Evolutionary conservation across 352 stramenopile species (phyloP).

Genomic region (Phytophthora uliginosa): DNA sequence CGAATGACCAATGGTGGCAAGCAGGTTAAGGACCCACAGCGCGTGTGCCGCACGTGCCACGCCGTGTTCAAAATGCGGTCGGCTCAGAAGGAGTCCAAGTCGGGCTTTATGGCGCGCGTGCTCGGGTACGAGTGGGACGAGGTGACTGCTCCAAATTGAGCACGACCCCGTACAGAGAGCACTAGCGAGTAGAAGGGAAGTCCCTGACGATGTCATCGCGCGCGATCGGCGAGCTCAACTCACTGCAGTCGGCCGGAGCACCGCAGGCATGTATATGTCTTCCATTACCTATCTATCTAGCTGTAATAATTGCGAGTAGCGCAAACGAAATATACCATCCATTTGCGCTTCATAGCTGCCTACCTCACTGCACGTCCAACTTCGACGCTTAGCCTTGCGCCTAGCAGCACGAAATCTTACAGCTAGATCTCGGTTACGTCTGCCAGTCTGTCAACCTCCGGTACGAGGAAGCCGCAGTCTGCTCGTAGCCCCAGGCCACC

Average conservation of each 20-base stretch:
- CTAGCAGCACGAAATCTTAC: no score
- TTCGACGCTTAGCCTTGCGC: no score
- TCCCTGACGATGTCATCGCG: slow-evolving; percentile 24
- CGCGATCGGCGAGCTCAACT: slow-evolving; percentile 13
- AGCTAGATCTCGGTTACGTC: slow-evolving; percentile 28
- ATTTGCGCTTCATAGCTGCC: slow-evolving; percentile 18
- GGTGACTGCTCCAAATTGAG: slow-evolving; percentile 57
- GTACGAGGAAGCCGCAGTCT: slow-evolving; percentile 73
- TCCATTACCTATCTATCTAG: slow-evolving; percentile 45
- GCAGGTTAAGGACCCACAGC: slow-evolving; percentile 81
- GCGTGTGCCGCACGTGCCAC: slow-evolving; percentile 86
- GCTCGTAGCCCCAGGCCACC: slow-evolving; percentile 56
- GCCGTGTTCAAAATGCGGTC: slow-evolving; percentile 88
- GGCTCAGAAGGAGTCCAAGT: slow-evolving; percentile 88
- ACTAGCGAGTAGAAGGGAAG: slow-evolving; percentile 41
- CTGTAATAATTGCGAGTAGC: slow-evolving; percentile 49
- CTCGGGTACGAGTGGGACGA: slow-evolving; percentile 91
- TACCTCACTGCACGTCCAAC: no score
- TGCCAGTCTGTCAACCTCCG: slow-evolving; percentile 52
- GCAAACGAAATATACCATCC: slow-evolving; percentile 40
- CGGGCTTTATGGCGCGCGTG: slow-evolving; percentile 83
- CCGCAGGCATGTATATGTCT: slow-evolving; percentile 40
- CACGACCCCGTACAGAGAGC: slow-evolving; percentile 26
- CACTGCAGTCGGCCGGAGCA: slow-evolving; percentile 4
- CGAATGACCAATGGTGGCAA: slow-evolving; percentile 72